Conservation (phyloP, 768 basidiomycete species). For the Collybiopsis confluens region DNA sequence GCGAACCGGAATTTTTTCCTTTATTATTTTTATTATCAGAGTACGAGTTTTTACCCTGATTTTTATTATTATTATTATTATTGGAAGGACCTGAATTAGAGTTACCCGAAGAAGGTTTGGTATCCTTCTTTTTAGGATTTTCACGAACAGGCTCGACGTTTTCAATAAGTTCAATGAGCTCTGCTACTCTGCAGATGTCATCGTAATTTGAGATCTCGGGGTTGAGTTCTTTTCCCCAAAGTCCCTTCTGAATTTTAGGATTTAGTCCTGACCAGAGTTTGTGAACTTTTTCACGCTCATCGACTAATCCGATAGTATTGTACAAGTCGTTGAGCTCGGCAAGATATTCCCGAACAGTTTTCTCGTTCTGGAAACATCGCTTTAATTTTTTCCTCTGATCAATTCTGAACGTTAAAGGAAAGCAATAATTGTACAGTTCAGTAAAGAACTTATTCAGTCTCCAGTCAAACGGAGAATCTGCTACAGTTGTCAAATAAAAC, state of each 20-base stretch:
- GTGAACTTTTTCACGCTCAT: conserved; percentile 3
- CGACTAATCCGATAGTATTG: conserved; percentile 1
- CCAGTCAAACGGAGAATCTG: not conserved
- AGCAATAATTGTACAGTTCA: conserved; percentile 3
- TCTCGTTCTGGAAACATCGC: conserved; percentile 14
- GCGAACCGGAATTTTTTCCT: too few species aligned
- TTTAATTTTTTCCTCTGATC: conserved; percentile 7
- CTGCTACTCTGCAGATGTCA: conserved; percentile 20
- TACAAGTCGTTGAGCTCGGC: conserved; percentile 21
- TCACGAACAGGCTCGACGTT: not conserved
- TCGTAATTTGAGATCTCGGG: conserved; percentile 22
- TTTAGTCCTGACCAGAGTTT: conserved; percentile 8
- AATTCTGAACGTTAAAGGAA: conserved; percentile 20
- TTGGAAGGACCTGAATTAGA: not conserved
- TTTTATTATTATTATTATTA: too few species aligned
- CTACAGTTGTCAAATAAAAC: not conserved
- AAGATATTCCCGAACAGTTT: conserved; percentile 24
- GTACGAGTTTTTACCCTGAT: too few species aligned
- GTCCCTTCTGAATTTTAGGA: conserved; percentile 19
- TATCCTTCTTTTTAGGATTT: not conserved
- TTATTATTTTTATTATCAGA: too few species aligned
- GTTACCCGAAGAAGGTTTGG: too few species aligned
- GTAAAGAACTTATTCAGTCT: conserved; percentile 1
- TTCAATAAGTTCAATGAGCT: conserved; percentile 21
- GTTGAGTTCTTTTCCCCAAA: conserved; percentile 22